Evolutionary conservation across 345 rosid species (phyloP).

Genomic region (Moricandia arvensis): DNA sequence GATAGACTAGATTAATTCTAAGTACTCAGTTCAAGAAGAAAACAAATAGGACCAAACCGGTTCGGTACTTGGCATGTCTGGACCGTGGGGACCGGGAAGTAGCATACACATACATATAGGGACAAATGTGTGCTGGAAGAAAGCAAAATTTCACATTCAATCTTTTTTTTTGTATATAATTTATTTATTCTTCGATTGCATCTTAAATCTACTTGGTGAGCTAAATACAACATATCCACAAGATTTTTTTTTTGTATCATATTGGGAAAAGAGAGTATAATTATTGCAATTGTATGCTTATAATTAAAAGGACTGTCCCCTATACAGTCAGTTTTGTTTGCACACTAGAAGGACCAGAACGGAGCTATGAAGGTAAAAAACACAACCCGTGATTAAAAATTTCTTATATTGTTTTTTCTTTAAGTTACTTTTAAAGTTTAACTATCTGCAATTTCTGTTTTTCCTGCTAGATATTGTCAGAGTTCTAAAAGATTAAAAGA

Average conservation of each 20-base stretch:
- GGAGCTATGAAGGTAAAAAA: conserved; percentile 26
- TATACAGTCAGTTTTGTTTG: conserved; percentile 36
- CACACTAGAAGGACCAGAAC: conserved; percentile 31
- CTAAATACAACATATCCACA: conserved; percentile 18
- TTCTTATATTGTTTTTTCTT: background rate
- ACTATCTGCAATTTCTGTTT: conserved; percentile 8
- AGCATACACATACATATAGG: conserved; percentile 29
- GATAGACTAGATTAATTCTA: conserved; percentile 8
- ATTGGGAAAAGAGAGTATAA: conserved; percentile 28
- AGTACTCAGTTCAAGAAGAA: conserved; percentile 18
- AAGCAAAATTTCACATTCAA: conserved; percentile 33
- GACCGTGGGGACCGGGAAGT: conserved; percentile 38
- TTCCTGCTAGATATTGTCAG: conserved; percentile 22
- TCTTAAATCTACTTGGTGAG: conserved; percentile 2
- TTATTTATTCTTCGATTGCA: background rate
- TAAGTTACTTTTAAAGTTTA: conserved; percentile 3
- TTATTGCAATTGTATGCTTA: conserved; percentile 39
- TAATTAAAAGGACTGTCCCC: conserved; percentile 34
- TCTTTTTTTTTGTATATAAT: background rate
- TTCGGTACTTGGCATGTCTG: conserved; percentile 34
- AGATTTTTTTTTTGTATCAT: conserved; percentile 5
- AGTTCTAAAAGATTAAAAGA: conserved; percentile 4
- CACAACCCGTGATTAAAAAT: conserved; percentile 34
- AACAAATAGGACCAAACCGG: conserved; percentile 38
- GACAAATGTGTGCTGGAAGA: conserved; percentile 36